Conservation (phyloP, 306 rosid species). For the Begonia fuchsioides region DNA sequence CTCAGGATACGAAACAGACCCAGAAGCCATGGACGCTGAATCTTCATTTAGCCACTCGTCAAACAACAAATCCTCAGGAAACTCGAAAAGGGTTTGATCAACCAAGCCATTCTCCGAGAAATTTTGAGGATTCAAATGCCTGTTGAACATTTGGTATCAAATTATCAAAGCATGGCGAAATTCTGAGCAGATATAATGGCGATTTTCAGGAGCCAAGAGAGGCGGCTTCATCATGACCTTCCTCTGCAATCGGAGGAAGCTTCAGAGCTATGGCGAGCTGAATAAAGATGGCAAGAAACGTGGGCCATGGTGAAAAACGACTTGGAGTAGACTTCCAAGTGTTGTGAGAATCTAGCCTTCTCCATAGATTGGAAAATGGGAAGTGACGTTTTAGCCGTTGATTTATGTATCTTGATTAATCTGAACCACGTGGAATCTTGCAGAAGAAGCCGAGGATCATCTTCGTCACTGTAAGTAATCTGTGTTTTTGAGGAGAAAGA, state of each 20-base stretch:
- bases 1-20: constrained; percentile 13
- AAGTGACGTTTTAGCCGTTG: constrained; percentile 18
- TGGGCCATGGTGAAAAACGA: too few species aligned
- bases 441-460: too few species aligned
- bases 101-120: constrained; percentile 19
- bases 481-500: too few species aligned
- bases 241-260: constrained; percentile 32
- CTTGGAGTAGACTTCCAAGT: too few species aligned
- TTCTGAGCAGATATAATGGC: too few species aligned
- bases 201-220: not conserved
- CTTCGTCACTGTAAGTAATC: too few species aligned
- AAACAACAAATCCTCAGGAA: constrained; percentile 33
- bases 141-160: constrained; percentile 29
- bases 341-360: too few species aligned
- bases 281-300: not conserved
- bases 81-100: constrained; percentile 21
- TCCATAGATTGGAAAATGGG: constrained; percentile 7
- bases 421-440: constrained; percentile 14
- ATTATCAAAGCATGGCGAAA: too few species aligned
- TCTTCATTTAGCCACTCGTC: constrained; percentile 33
- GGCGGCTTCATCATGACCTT: constrained; percentile 19
- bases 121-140: constrained; percentile 11
- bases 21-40: constrained; percentile 10
- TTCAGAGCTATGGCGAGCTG: constrained; percentile 25
- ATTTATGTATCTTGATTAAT: constrained; percentile 26